Conservation (phyloP, 2,329 filamentous ascomycete species). For the Plectosphaerella sp. region DNA sequence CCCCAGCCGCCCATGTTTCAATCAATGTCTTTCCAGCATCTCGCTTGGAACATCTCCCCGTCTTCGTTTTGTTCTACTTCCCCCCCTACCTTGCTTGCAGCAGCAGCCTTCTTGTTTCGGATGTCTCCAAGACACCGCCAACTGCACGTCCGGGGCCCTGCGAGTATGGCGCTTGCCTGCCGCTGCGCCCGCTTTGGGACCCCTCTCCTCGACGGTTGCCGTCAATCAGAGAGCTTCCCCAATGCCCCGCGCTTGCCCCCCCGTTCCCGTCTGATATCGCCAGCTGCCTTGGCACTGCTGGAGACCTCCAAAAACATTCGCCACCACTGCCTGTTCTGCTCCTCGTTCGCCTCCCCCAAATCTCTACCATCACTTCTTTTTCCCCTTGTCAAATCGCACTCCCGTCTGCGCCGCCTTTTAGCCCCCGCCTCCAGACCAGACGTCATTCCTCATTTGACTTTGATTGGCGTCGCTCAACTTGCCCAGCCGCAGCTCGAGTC, state of each 20-base stretch:
- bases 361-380: not conserved
- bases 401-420: not conserved
- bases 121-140: not conserved
- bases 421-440: not conserved
- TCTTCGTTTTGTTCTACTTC: not conserved
- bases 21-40: slow-evolving; percentile 1
- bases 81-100: slow-evolving; percentile 1
- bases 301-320: not conserved
- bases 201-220: not conserved
- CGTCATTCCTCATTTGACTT: slow-evolving; percentile 1
- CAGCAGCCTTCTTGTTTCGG: not conserved
- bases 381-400: not conserved
- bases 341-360: not conserved
- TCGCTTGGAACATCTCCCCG: not conserved
- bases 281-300: not conserved
- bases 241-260: not conserved
- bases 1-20: too few species aligned
- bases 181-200: not conserved
- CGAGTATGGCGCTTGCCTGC: slow-evolving; percentile 1
- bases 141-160: not conserved
- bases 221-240: slow-evolving; percentile 1
- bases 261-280: not conserved
- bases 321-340: not conserved
- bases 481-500: not conserved
- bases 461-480: not conserved